Base-by-base conservation (phyloP, 2,329 filamentous ascomycete genomes). In the Teratosphaeria epicoccoides region DNA sequence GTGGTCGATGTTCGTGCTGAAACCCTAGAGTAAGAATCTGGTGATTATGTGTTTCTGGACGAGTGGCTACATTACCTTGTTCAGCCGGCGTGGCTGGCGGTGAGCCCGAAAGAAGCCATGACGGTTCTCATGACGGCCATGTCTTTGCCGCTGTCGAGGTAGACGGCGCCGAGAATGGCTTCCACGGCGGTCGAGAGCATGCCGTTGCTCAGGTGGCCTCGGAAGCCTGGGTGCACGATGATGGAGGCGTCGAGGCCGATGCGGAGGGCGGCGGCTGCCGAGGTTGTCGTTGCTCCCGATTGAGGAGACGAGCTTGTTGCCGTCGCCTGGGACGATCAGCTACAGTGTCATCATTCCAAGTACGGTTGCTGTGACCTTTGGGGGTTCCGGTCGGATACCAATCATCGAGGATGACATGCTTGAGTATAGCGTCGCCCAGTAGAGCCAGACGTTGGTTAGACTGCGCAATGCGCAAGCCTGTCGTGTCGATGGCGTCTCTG, bases 381-480 rank as follows among this genome's bases (percentile, higher is more conserved):
- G 40, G 33, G 3, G 44, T 46, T 14, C 46, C 53, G 6, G 23
- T 50, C 22, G 53, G 37, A 43, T 59, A 59, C 55, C 57, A 58
- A 12, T 52, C 47, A 6, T 56, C 49, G 6, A 55, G 24, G 9
- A 59, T 43, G 12, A 54, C 47, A 28, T 49, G 47, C 12, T 52
- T 51, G 4, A 59, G 46, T 17, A 58, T 17, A 5, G 49, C 46
- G 33, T 58, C 54, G 10, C 56, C 57, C 14, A 59, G 50, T 7
- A 59, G n/a, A 9, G 57, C 55, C 12, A 59, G 52, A 23, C 55
- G 45, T 33, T 50, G 53, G 50, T 59, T 58, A 6, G 55, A 55
- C 14, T 55, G 51, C 10, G 17, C 24, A 17, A 44, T 20, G 22
- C 48, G 43, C n/a, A 28, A n/a, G 12, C 49, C 55, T 1, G 50